A percentile compares a stretch with the other conserved stretches of the same genome.
Evolutionary conservation across 345 rosid genomes (phyloP).

Genomic region (Populus nigra): DNA sequence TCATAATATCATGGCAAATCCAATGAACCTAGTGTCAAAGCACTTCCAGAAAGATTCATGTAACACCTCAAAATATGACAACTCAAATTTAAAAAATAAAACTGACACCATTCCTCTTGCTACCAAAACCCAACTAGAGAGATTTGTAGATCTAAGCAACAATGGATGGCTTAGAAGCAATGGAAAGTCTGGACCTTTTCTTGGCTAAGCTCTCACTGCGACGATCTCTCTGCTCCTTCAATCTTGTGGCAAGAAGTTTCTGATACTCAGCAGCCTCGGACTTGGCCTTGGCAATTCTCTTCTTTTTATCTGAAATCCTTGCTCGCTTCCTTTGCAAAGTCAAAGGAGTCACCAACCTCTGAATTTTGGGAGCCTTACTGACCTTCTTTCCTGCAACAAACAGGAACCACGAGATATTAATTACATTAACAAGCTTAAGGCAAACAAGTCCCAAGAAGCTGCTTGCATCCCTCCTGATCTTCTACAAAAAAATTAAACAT

Average conservation of each 20-base stretch:
- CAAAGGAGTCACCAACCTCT: conserved; percentile 28
- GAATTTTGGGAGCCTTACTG: conserved; percentile 32
- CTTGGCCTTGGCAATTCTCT: conserved; percentile 33
- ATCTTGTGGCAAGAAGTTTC: conserved; percentile 28
- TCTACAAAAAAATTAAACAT: not conserved
- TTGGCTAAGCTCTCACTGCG: conserved; percentile 34
- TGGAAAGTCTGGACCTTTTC: conserved; percentile 26
- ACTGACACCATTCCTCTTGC: not conserved
- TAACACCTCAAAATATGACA: not conserved
- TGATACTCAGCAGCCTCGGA: conserved; percentile 27
- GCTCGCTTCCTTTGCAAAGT: conserved; percentile 27
- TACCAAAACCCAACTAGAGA: conserved; percentile 8
- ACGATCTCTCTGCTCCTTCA: conserved; percentile 34
- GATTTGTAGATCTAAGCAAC: conserved; percentile 7
- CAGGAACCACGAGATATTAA: not conserved
- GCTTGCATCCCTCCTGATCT: not conserved
- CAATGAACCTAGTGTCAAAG: not conserved
- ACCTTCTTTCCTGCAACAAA: conserved; percentile 25
- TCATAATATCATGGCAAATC: not conserved
- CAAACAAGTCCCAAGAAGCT: not conserved
- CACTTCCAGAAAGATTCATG: not conserved
- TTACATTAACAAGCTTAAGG: not conserved
- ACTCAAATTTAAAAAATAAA: not conserved
- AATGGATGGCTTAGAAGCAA: conserved; percentile 29
- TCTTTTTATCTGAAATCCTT: conserved; percentile 31